Evolutionary conservation across 768 basidiomycete genomes (phyloP).

Genomic region (Boletus coccyginus): DNA sequence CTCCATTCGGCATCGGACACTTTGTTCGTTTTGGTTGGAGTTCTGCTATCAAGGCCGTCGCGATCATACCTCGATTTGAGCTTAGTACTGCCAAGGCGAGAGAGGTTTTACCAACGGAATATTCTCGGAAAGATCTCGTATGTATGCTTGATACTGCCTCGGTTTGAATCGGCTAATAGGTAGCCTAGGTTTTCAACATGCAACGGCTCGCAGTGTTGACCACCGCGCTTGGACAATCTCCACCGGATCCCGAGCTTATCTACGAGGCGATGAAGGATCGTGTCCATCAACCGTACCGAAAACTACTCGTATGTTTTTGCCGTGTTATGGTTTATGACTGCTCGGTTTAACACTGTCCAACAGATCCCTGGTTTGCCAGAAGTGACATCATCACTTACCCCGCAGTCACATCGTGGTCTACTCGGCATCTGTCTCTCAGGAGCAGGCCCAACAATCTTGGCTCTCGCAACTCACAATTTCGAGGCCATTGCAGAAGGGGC

Average conservation of each 20-base stretch:
- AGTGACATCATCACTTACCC: constrained; percentile 87
- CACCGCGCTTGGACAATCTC: constrained; percentile 84
- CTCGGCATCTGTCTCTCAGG: constrained; percentile 97
- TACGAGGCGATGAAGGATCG: constrained; percentile 99
- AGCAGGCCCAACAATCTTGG: constrained; percentile 96
- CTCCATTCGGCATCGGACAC: constrained; percentile 90
- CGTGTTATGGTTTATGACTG: not conserved
- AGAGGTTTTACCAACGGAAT: constrained; percentile 78
- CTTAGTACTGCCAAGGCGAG: constrained; percentile 94
- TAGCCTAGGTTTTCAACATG: constrained; percentile 86
- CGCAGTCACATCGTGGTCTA: constrained; percentile 86
- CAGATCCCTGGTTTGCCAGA: constrained; percentile 96
- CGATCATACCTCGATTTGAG: constrained; percentile 94
- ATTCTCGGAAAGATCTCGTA: constrained; percentile 90
- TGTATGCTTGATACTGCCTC: not conserved
- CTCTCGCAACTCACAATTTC: constrained; percentile 83
- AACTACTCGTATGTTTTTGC: constrained; percentile 59
- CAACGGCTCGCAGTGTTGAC: constrained; percentile 96
- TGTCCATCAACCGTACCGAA: constrained; percentile 96
- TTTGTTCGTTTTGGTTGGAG: constrained; percentile 90
- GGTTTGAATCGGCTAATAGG: not conserved
- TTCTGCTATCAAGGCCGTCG: constrained; percentile 81
- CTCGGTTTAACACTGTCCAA: not conserved
- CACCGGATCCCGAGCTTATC: constrained; percentile 94
- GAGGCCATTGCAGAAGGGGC: constrained; percentile 85